These are phyloP conservation scores for Pulveroboletus sp. DNA, from an alignment of 768 basidiomycete species.

Conservation along the genomic window DNA sequence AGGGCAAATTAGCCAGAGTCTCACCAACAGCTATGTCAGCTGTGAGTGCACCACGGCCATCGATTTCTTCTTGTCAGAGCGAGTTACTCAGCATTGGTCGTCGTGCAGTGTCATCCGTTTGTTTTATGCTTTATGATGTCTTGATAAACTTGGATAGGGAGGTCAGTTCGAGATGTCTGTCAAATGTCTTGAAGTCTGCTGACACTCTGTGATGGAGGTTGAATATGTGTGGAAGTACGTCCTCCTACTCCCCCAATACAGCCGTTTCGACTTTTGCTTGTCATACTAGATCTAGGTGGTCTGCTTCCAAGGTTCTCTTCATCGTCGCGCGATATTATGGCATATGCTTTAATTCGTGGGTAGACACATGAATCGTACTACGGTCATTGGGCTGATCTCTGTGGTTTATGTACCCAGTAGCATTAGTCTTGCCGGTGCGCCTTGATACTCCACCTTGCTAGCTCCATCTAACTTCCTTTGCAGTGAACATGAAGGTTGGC, in stretches of 20 bases:
- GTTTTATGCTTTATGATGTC: neutral
- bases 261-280: neutral
- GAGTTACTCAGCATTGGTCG: no score
- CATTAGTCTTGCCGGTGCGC: neutral
- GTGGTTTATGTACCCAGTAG: neutral
- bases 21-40: neutral
- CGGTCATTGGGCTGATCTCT: neutral
- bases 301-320: neutral
- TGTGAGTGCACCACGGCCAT: neutral
- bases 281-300: neutral
- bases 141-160: slow-evolving; percentile 7
- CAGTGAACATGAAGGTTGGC: neutral
- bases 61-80: neutral
- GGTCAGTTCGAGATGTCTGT: neutral
- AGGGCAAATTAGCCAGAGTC: neutral
- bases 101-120: neutral
- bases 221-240: slow-evolving; percentile 5
- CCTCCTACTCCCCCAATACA: neutral
- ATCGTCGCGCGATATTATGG: slow-evolving; percentile 7
- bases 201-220: neutral
- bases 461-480: neutral
- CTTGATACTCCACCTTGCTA: neutral
- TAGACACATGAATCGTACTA: neutral
- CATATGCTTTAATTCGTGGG: neutral
- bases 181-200: neutral